Percentiles rank a stretch among this genome's conserved stretches.
These are phyloP conservation scores for Penicillium sp. DNA, from an alignment of 2,329 filamentous ascomycete genomes.

Conservation along the genomic window DNA sequence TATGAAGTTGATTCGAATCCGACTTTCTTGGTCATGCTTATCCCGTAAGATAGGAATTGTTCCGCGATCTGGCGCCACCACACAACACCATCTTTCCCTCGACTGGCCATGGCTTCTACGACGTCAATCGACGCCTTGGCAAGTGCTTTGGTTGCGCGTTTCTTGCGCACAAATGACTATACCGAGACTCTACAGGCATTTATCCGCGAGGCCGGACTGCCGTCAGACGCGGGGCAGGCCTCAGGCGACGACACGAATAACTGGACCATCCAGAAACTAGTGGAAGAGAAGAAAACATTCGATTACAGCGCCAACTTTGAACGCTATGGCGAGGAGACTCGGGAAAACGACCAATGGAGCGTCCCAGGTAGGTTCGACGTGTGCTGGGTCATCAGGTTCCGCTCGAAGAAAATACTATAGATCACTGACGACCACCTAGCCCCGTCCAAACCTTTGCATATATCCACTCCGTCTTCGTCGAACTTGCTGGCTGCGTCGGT, in stretches of 20 bases:
- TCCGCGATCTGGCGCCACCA: slow-evolving; percentile 2
- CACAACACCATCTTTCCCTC: not conserved
- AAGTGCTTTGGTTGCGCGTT: slow-evolving; percentile 40
- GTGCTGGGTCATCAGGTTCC: not conserved
- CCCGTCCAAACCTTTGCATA: slow-evolving; percentile 40
- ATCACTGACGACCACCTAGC: slow-evolving; percentile 32
- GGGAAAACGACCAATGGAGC: slow-evolving; percentile 42
- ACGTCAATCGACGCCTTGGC: slow-evolving; percentile 22
- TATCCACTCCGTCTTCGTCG: slow-evolving; percentile 45
- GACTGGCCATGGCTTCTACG: slow-evolving; percentile 13
- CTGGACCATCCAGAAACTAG: slow-evolving; percentile 54
- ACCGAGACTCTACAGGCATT: slow-evolving; percentile 53
- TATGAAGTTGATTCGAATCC: too few species aligned
- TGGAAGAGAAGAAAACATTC: slow-evolving; percentile 56
- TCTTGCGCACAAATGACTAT: slow-evolving; percentile 41
- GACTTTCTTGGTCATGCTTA: too few species aligned
- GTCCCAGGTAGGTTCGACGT: slow-evolving; percentile 38
- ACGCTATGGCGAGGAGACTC: slow-evolving; percentile 46
- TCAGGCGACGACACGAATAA: slow-evolving; percentile 32
- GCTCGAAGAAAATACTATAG: not conserved
- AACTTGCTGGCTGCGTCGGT: slow-evolving; percentile 51
- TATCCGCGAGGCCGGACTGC: slow-evolving; percentile 51
- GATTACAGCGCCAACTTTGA: slow-evolving; percentile 53
- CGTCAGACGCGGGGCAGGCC: slow-evolving; percentile 45
- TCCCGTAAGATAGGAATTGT: not conserved